Conservation (phyloP, 352 stramenopile species). For the Pythium phragmitis region DNA sequence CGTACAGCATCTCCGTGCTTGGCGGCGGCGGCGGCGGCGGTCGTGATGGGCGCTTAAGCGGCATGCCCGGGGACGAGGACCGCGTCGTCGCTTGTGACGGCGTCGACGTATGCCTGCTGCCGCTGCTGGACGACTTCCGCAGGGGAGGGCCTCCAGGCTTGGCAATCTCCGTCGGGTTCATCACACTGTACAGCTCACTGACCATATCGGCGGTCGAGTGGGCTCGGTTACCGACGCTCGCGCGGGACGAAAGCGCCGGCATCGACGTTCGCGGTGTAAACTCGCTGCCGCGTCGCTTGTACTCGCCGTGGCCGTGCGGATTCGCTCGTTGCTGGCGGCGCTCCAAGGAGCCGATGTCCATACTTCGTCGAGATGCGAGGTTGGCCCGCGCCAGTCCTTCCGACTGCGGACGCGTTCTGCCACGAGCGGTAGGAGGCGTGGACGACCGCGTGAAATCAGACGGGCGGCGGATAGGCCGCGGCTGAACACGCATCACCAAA, state of each 20-base stretch:
- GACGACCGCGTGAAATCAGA: constrained; percentile 18
- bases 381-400: constrained; percentile 6
- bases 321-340: constrained; percentile 4
- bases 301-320: background rate
- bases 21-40: constrained; percentile 16
- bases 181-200: constrained; percentile 57
- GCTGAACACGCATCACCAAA: constrained; percentile 16
- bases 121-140: constrained; percentile 15
- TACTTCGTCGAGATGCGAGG: constrained; percentile 11
- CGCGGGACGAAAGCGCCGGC: constrained; percentile 8
- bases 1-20: constrained; percentile 17
- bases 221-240: constrained; percentile 22
- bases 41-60: constrained; percentile 6
- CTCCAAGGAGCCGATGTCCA: constrained; percentile 21
- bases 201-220: constrained; percentile 56
- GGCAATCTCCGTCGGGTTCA: constrained; percentile 62
- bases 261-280: constrained; percentile 14
- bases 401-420: constrained; percentile 11
- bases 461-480: constrained; percentile 12
- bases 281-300: constrained; percentile 20
- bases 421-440: background rate
- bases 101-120: background rate
- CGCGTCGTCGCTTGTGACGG: constrained; percentile 7
- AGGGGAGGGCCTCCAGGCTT: constrained; percentile 20
- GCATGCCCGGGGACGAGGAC: constrained; percentile 15